phyloP scores from a whole-genome alignment of 2,329 filamentous ascomycete species.

The Fusarium zealandicum region DNA sequence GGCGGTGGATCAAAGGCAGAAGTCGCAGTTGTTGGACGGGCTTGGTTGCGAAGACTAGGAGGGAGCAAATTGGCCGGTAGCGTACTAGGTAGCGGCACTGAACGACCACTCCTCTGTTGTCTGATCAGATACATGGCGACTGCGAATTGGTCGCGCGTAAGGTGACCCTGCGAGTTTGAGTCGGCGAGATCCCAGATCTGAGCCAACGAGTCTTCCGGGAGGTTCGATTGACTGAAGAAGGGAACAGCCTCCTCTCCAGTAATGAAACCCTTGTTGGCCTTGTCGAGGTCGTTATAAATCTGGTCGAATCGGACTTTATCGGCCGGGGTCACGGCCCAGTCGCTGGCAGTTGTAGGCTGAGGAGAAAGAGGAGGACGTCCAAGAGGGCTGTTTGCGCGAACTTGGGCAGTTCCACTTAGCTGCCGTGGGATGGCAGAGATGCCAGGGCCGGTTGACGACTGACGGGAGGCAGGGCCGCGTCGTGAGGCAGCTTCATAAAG shows the following conservation, averaged over 20 bases:
- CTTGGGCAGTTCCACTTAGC: constrained; percentile 73
- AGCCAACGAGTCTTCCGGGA: constrained; percentile 87
- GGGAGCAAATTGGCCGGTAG: constrained; percentile 84
- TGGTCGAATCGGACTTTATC: constrained; percentile 91
- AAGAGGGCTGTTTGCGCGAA: constrained; percentile 68
- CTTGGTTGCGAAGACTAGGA: constrained; percentile 78
- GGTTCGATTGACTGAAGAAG: constrained; percentile 91
- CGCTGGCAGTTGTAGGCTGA: constrained; percentile 53
- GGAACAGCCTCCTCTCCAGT: constrained; percentile 93
- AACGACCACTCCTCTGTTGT: constrained; percentile 78
- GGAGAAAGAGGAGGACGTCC: constrained; percentile 57
- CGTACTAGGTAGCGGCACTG: constrained; percentile 71
- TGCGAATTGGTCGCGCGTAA: constrained; percentile 90
- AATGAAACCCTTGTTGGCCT: constrained; percentile 79
- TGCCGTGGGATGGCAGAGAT: constrained; percentile 81
- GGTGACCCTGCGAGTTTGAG: constrained; percentile 85
- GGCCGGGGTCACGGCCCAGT: constrained; percentile 83
- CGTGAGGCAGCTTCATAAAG: constrained; percentile 90
- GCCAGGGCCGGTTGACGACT: constrained; percentile 59
- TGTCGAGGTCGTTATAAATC: constrained; percentile 86
- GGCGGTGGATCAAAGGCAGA: constrained; percentile 60
- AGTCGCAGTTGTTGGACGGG: constrained; percentile 57
- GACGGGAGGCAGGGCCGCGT: constrained; percentile 57
- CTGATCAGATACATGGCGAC: constrained; percentile 97
- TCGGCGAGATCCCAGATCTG: constrained; percentile 98